phyloP scores from a whole-genome alignment of 305 asterid genomes.

The Solanum hybrid region DNA sequence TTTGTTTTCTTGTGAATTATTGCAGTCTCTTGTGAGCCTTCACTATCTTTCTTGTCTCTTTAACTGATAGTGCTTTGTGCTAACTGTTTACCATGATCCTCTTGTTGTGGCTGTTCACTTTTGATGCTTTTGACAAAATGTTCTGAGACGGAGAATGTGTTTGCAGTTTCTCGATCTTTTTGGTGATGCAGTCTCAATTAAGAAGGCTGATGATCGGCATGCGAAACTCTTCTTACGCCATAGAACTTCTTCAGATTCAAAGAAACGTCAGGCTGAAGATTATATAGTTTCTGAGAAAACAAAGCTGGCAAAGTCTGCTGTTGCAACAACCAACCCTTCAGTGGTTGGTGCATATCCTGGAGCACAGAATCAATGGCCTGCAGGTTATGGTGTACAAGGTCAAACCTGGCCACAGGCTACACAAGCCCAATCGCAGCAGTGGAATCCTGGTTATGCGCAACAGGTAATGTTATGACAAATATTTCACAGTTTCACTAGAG shows the following conservation, averaged over 20 bases:
- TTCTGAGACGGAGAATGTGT: not conserved
- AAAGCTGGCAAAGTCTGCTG: conserved; percentile 57
- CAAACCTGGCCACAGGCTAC: conserved; percentile 92
- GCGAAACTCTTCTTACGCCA: conserved; percentile 78
- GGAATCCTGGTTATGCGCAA: conserved; percentile 76
- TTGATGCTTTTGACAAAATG: not conserved
- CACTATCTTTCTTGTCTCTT: not conserved
- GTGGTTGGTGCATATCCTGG: conserved; percentile 59
- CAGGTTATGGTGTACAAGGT: conserved; percentile 76
- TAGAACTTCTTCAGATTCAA: conserved; percentile 68
- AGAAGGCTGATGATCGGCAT: conserved; percentile 84
- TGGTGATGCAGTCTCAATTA: conserved; percentile 62
- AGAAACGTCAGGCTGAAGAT: conserved; percentile 91
- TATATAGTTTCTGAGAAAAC: conserved; percentile 65
- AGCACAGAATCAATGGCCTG: conserved; percentile 71
- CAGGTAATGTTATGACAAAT: conserved; percentile 33
- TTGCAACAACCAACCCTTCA: conserved; percentile 48
- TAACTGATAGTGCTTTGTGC: not conserved
- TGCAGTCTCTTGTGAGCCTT: not conserved
- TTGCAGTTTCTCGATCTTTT: conserved; percentile 93
- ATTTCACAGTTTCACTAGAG: not conserved
- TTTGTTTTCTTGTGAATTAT: not conserved
- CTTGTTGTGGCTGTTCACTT: not conserved
- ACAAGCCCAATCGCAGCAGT: conserved; percentile 76
- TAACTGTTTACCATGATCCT: not conserved